Evolutionary conservation across 352 stramenopile species (phyloP).

Genomic region (Globisporangium middletonii): DNA sequence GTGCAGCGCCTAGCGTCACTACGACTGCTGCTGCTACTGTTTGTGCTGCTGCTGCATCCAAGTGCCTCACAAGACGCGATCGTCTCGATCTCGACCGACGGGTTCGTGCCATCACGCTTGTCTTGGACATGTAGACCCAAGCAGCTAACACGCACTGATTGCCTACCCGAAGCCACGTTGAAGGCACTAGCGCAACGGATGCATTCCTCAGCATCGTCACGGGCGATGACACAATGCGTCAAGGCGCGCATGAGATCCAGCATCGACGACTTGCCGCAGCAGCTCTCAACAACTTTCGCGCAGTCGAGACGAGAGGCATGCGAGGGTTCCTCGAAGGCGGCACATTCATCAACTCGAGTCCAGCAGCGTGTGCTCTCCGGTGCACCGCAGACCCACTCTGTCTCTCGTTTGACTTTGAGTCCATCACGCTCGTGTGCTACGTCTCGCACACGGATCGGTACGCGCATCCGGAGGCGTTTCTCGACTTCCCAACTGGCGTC

Average conservation of each 20-base stretch:
- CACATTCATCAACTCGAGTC: constrained; percentile 26
- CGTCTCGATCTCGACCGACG: not conserved
- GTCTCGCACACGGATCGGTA: constrained; percentile 70
- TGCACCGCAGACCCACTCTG: constrained; percentile 48
- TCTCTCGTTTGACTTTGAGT: constrained; percentile 74
- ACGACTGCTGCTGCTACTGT: not conserved
- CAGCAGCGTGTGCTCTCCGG: constrained; percentile 29
- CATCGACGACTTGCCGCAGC: constrained; percentile 6
- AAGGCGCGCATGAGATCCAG: not conserved
- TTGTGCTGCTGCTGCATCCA: not conserved
- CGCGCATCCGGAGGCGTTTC: constrained; percentile 50
- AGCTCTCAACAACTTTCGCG: constrained; percentile 31
- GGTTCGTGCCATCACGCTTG: not conserved
- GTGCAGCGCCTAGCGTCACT: not conserved
- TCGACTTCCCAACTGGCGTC: constrained; percentile 54
- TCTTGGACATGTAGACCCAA: too few relatives aligned
- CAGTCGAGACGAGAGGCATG: constrained; percentile 37
- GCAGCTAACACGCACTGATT: not conserved
- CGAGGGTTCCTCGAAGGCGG: constrained; percentile 56
- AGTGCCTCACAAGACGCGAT: not conserved
- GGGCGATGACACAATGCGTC: not conserved
- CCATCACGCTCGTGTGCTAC: constrained; percentile 49
- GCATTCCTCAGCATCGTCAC: constrained; percentile 1
- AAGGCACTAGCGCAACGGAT: not conserved
- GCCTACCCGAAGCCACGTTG: not conserved